Base-by-base conservation (phyloP, 441 rosid genomes). In the Aquilaria agallochum region DNA sequence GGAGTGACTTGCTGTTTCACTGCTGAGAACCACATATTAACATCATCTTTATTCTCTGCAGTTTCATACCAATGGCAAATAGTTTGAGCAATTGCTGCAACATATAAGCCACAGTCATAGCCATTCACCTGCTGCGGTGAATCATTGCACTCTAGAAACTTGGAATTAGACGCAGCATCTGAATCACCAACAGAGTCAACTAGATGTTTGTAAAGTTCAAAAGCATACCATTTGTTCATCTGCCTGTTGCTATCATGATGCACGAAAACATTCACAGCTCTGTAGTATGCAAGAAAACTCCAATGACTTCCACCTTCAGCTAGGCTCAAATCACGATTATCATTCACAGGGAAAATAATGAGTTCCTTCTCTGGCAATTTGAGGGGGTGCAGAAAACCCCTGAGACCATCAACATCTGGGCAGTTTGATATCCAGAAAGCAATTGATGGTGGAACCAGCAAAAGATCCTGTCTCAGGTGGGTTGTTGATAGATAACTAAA, bases 221-320 rank as follows among this genome's bases (percentile, higher is more conserved):
- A 69, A 3, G 88, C 93, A 15, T n/a, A 64, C 53, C 62, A 46
- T 59, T 12, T 65, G 50, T 88, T 88, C 68, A 71, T 62, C 48
- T 78, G 78, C 47, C 56, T 45, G 11, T 33, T 70, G 82, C 93
- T 90, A 59, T 87, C 97, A 15, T 87, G 97, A 75, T 91, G 99
- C 70, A 84, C 78, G 69, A 89, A 91, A 57, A 71, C 63, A 74
- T 85, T 77, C 20, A 76, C 78, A 44, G 62, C 69, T 73, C 79
- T 79, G 63, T 78, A 65, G 56, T 83, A 89, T 11, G 78, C 95
- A 40, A 91, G 86, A 57, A 89, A 74, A 75, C 92, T 94, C 97
- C 99, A 94, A 53, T 91, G 97, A 20, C 68, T 78, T 63, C 97
- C 97, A 1, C 99, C 96, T 71, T 83, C 95, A 0, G 96, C 94